Base-by-base conservation (phyloP, 2,329 filamentous ascomycete genomes). In the Trichoderma arundinaceum region DNA sequence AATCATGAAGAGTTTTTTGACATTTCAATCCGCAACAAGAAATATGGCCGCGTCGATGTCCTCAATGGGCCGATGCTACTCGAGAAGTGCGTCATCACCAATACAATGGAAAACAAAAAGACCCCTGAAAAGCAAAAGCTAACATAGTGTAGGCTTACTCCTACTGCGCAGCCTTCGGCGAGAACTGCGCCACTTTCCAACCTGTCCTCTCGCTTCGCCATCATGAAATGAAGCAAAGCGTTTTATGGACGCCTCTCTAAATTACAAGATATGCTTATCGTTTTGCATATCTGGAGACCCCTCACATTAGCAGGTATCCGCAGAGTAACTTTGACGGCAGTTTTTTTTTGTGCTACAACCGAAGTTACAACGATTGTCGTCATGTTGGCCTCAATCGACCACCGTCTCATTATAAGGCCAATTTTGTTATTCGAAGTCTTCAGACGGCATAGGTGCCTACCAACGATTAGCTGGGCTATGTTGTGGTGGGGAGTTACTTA, bases 1-100 rank as follows among this genome's bases (percentile, higher is more conserved):
- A 96, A 96, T 72, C 88, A 92, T n/a, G 94, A 98, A 70, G 94
- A 98, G 77, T 99, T 97, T 77, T 99, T 95, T 76, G 95, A 99
- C 74, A 90, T 95, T 57, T 91, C 90, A 5, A 91, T 90, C 13
- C 84, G 93, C 60, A 97, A 97, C 79, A 94, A 91, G 80, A 96
- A 97, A 76, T 99, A 97, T 75, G 91, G 93, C 15, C 89, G 92
- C 62, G 96, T 99, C 39, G 92, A 98, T 78, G 91, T 92, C 60
- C 83, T 96, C 76, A 96, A 96, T 75, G 95, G 94, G 0, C 92
- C 94, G 0, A 83, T 92, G 46, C 76, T 99, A 68, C 78, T 99
- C n/a, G 94, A 98, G 80, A 99, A 99, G 91, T 92, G 84, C 70
- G 83, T 72, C 28, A 48, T 49, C 39, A 33, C 59, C 49, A 32